Evolutionary conservation across 2,329 filamentous ascomycete species (phyloP).

Genomic region (Parastagonospora nodorum): DNA sequence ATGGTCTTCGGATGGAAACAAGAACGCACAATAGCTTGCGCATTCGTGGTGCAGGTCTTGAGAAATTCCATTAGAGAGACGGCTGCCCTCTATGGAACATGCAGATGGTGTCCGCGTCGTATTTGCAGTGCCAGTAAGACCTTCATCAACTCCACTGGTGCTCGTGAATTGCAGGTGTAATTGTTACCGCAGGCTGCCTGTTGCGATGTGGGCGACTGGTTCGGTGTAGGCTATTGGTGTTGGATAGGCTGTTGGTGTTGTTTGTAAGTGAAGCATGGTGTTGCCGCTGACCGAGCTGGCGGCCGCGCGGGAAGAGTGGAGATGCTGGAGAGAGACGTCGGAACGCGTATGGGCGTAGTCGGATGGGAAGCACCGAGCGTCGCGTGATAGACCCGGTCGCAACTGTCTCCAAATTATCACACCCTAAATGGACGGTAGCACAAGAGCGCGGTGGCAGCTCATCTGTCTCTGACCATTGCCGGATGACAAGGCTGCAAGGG

Average conservation of each 20-base stretch:
- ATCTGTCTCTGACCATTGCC: neutral
- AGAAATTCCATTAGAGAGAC: constrained; percentile 48
- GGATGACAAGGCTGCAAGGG: neutral
- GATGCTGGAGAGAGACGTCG: neutral
- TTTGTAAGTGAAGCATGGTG: constrained; percentile 32
- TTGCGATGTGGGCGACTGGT: constrained; percentile 2
- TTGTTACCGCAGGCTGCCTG: constrained; percentile 8
- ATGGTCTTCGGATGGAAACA: neutral
- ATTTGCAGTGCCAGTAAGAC: constrained; percentile 40
- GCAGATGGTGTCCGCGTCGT: constrained; percentile 44
- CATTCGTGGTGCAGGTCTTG: constrained; percentile 45
- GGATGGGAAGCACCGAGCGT: neutral
- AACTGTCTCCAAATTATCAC: neutral
- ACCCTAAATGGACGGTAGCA: constrained; percentile 1
- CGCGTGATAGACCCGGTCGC: neutral
- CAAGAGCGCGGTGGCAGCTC: neutral
- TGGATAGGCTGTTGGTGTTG: constrained; percentile 30
- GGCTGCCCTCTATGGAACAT: constrained; percentile 42
- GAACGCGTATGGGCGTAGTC: neutral
- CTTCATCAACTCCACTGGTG: constrained; percentile 44
- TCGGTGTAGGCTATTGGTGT: constrained; percentile 17
- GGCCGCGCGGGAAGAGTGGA: constrained; percentile 6
- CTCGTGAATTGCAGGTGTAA: constrained; percentile 15
- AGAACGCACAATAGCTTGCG: constrained; percentile 43
- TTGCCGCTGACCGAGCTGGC: constrained; percentile 29